phyloP scores from a whole-genome alignment of 2,329 filamentous ascomycete genomes.

The Alternaria brassicae region DNA sequence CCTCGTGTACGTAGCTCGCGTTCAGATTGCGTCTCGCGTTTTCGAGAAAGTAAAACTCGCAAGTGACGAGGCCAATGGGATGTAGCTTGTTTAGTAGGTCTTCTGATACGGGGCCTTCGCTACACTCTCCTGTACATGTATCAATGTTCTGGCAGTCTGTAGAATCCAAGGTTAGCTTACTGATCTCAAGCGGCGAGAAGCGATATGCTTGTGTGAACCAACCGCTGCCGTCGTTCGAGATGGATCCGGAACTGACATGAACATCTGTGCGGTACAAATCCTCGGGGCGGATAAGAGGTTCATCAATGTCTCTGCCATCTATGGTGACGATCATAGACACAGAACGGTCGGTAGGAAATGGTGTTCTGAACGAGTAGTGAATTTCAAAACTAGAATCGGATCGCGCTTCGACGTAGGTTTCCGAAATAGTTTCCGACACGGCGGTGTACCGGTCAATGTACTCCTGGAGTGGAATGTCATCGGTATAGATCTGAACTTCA shows the following conservation, averaged over 20 bases:
- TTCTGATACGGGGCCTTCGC: not conserved
- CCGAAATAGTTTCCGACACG: constrained; percentile 10
- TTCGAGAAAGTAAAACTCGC: constrained; percentile 21
- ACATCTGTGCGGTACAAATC: constrained; percentile 9
- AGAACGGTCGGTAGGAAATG: constrained; percentile 12
- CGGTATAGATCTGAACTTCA: constrained; percentile 26
- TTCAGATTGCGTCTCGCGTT: not conserved
- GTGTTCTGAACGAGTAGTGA: constrained; percentile 13
- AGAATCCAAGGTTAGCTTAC: not conserved
- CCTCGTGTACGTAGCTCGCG: constrained; percentile 8
- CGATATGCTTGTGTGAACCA: constrained; percentile 22
- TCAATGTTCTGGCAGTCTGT: not conserved
- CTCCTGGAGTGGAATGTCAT: constrained; percentile 29
- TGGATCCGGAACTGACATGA: constrained; percentile 8
- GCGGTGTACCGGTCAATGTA: constrained; percentile 26
- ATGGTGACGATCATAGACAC: constrained; percentile 23
- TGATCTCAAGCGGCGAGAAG: constrained; percentile 18
- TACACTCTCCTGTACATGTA: not conserved
- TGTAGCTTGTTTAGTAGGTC: constrained; percentile 8
- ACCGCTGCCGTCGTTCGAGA: not conserved
- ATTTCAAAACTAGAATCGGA: constrained; percentile 32
- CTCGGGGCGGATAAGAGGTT: constrained; percentile 6
- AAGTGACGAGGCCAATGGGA: constrained; percentile 21
- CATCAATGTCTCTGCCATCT: constrained; percentile 25
- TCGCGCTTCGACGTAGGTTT: constrained; percentile 38